Conservation (phyloP, 768 basidiomycete genomes). For the Pluteus cervinus region DNA sequence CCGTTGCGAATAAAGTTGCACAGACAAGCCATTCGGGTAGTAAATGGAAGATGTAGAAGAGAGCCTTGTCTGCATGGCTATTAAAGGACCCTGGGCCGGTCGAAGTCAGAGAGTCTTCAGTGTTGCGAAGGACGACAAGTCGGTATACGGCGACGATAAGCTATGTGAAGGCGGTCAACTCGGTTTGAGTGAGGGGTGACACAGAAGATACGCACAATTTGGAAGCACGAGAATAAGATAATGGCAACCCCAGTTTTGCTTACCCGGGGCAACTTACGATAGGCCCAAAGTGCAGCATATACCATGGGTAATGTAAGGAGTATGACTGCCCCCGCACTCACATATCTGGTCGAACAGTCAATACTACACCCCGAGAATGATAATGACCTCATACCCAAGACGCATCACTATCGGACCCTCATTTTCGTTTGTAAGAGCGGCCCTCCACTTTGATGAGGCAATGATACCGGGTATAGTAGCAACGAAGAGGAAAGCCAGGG, state of each 20-base stretch:
- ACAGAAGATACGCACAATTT: constrained; percentile 23
- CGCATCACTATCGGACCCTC: no score
- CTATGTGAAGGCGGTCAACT: constrained; percentile 10
- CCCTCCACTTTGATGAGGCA: no score
- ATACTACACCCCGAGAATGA: constrained; percentile 1
- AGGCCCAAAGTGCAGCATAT: constrained; percentile 16
- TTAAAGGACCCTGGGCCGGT: constrained; percentile 26
- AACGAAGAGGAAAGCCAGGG: no score
- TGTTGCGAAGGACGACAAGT: constrained; percentile 29
- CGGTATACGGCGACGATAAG: constrained; percentile 31
- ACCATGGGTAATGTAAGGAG: constrained; percentile 12
- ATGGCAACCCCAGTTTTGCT: constrained; percentile 16
- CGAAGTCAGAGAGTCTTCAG: constrained; percentile 25
- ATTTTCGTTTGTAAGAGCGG: no score
- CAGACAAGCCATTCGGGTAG: constrained; percentile 35
- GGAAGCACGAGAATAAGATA: constrained; percentile 15
- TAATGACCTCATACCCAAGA: no score
- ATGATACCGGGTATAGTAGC: no score
- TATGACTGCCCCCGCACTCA: constrained; percentile 15
- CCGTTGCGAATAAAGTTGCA: constrained; percentile 20
- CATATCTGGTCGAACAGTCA: constrained; percentile 12
- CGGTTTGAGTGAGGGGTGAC: background rate
- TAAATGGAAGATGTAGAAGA: constrained; percentile 36
- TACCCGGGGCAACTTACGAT: constrained; percentile 18
- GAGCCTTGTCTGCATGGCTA: constrained; percentile 25